Evolutionary conservation across 2,329 filamentous ascomycete species (phyloP).

Genomic region (Nemania abortiva): DNA sequence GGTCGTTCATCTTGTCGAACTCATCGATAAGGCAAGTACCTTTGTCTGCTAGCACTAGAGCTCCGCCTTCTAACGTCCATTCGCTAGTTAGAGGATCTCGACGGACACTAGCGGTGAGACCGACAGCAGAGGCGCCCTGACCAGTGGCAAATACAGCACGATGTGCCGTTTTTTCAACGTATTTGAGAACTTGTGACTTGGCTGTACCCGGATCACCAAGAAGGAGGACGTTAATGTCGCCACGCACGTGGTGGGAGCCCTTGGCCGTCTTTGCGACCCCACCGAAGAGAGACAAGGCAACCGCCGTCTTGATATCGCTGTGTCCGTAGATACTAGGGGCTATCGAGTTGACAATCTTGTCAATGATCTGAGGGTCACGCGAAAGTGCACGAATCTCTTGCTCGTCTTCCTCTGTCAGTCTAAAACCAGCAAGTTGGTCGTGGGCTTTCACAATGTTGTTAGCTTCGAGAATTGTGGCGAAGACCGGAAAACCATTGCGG

Average conservation of each 20-base stretch:
- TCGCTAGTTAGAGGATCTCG: constrained; percentile 95
- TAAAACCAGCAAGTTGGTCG: constrained; percentile 96
- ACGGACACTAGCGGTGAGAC: constrained; percentile 95
- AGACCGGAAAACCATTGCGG: constrained; percentile 98
- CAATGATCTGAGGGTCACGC: constrained; percentile 89
- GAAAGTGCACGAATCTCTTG: constrained; percentile 88
- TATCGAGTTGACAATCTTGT: constrained; percentile 92
- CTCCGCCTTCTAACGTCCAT: constrained; percentile 97
- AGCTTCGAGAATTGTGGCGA: constrained; percentile 96
- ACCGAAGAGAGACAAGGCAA: constrained; percentile 93
- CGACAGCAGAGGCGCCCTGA: constrained; percentile 95
- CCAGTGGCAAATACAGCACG: constrained; percentile 97
- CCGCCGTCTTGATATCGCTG: constrained; percentile 95
- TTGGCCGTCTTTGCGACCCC: constrained; percentile 93
- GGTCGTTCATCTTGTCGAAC: constrained; percentile 99
- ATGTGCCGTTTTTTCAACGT: constrained; percentile 96
- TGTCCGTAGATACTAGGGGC: constrained; percentile 98
- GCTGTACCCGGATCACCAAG: constrained; percentile 97
- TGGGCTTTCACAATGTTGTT: constrained; percentile 98
- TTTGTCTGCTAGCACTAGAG: constrained; percentile 92
- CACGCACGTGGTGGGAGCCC: constrained; percentile 89
- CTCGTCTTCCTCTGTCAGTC: constrained; percentile 94
- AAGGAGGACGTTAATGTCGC: constrained; percentile 97
- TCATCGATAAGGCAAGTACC: constrained; percentile 98
- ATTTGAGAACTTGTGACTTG: constrained; percentile 97